Base-by-base conservation (phyloP, 768 basidiomycete genomes). In the Suillus hirtellus region DNA sequence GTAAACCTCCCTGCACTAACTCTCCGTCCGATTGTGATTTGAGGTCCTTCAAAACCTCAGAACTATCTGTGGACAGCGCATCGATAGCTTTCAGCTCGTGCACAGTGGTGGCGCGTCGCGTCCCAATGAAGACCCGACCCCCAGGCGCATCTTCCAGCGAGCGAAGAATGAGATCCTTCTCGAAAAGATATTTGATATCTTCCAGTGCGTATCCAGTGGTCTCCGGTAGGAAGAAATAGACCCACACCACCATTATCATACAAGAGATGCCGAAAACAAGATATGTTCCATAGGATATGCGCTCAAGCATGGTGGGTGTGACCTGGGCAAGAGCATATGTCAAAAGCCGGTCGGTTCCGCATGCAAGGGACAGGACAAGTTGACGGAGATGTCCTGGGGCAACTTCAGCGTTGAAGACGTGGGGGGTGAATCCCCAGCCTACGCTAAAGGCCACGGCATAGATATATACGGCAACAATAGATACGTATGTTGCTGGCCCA, bases 201-300 rank as follows among this genome's bases (percentile, higher is more conserved):
- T 80, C 79, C 35, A 80, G 71, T 42, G 76, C 72, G 27, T 77
- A 72, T 14, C 77, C 75, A 19, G 68, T 77, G 54, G 80, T 81
- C 69, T 81, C 80, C 0, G 80, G 80, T 8, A 81, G 70, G 58
- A 75, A 73, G n/a, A 67, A 64, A 70, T 76, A 75, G 44, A 70
- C 73, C 76, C 71, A 81, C 17, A 58, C 63, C 50, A 70, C 70
- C 71, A 79, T 75, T 61, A 67, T 52, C 1, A 75, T 35, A 19
- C 71, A 70, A 46, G 68, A 70, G 31, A 70, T 49, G 1, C 77
- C 77, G 60, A 78, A 78, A 19, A 75, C 64, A 31, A 76, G 50
- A 60, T 71, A 78, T 52, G 77, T 78, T 27, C 73, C 73, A 64
- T 68, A 73, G 15, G 47, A 61, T 37, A 75, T 72, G 43, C 24